Evolutionary conservation across 345 rosid species (phyloP), one percentile per base, ranked within the genome.

Genomic region (Ceriops decandra): DNA sequence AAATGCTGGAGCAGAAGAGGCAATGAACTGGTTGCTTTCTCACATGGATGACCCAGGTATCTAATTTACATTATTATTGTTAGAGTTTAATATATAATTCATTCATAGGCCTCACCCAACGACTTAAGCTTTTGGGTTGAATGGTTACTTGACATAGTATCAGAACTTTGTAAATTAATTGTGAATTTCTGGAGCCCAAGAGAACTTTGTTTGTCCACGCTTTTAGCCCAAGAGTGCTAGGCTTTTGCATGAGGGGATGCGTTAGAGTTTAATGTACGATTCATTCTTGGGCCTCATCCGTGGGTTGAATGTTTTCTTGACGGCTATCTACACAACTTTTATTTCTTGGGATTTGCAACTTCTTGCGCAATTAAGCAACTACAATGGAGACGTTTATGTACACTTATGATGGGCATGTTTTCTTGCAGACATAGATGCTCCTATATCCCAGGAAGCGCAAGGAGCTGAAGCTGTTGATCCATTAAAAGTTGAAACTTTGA

Each of bases 1-100:
- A 60, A 95, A 95, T 77, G 81, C 79, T 49, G 99, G 99, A 64
- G 86, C 88, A 5, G 98, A 95, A 80, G 98, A 90, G 81, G 98
- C 99, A 47, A 95, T 88, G 99, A 95, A 88, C 76, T 95, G 99
- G 99, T 72, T 95, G 66, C 87, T 95, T 68, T 77, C 87, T 60
- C 98, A 95, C 84, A 84, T 90, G 97, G 96, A 87, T 78, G 98
- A 95, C 81, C 82, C 97, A 77, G 99, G 99, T 95, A 53, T 53
- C 17, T 42, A 33, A 36, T 52, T 5, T 42, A 1, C 22, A 20
- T 16, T 32, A 1, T 64, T 51, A 22, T 2, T 26, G 11, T 30
- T 6, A 20, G 56, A 52, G 11, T n/a, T 52, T 52, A 52, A 52
- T 20, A 21, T 52, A 17, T 17, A 21, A 20, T 52, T 20, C 10